Conservation (phyloP, 192 early-diverging fungal genomes). For the Chytriomyces hyalinus region DNA sequence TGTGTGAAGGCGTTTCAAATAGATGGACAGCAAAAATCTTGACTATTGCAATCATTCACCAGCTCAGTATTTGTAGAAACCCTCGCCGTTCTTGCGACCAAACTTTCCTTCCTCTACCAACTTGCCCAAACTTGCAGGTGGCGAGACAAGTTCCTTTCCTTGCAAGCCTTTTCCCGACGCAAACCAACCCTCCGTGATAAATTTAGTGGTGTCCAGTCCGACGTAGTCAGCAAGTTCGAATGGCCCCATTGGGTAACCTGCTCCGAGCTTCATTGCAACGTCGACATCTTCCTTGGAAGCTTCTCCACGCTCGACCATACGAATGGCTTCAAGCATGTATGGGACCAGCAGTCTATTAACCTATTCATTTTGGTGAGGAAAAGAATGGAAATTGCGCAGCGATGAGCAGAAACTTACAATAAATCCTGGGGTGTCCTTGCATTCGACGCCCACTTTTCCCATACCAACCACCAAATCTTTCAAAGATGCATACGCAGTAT, state of each 20-base stretch:
- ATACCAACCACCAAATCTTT: conserved; percentile 73
- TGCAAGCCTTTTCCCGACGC: conserved; percentile 77
- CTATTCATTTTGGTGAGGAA: conserved; percentile 61
- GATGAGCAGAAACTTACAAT: conserved; percentile 18
- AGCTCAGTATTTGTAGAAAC: conserved; percentile 78
- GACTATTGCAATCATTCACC: no score
- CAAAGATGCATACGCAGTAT: conserved; percentile 69
- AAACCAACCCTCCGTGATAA: conserved; percentile 94
- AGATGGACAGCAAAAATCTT: no score
- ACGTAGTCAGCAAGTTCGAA: conserved; percentile 85
- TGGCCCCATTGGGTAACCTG: conserved; percentile 88
- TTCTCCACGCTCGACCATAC: conserved; percentile 88
- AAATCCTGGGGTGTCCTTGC: conserved; percentile 96
- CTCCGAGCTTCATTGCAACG: conserved; percentile 95
- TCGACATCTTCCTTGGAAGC: conserved; percentile 87
- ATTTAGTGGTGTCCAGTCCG: conserved; percentile 95
- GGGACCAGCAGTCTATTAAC: conserved; percentile 96
- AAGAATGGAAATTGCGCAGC: conserved; percentile 3
- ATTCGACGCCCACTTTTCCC: conserved; percentile 86
- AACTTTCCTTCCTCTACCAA: conserved; percentile 74
- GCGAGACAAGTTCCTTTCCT: conserved; percentile 72
- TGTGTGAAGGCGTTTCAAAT: no score
- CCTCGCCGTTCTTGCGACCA: conserved; percentile 86
- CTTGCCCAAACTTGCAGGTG: conserved; percentile 73
- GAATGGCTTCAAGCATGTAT: conserved; percentile 94